Conservation (phyloP, 805 yeast species). For the Metschnikowia lochheadii region DNA sequence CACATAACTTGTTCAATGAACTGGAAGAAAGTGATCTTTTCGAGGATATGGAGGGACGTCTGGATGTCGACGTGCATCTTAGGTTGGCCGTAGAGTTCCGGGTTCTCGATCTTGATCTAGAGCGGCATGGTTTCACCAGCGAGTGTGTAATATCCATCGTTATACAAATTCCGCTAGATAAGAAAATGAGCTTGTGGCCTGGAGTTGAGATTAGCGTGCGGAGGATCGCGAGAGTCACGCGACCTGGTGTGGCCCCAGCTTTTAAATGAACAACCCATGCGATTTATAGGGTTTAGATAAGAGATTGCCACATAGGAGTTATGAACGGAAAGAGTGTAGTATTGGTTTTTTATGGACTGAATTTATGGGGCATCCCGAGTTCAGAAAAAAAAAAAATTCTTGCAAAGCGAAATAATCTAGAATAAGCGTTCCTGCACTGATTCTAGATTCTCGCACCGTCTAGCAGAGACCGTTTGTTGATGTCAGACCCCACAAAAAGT, state of each 20-base stretch:
- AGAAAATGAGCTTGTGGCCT: not conserved
- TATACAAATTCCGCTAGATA: not conserved
- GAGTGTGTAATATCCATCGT: conserved; percentile 17
- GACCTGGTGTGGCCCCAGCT: not conserved
- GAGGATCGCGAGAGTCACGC: conserved; percentile 4
- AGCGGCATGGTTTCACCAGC: conserved; percentile 24
- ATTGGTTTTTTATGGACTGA: not conserved
- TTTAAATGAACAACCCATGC: not conserved
- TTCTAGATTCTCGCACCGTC: not conserved
- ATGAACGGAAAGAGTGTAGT: not conserved
- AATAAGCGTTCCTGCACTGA: not conserved
- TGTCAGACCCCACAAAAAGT: not conserved
- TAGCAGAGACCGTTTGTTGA: not conserved
- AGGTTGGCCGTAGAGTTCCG: conserved; percentile 33
- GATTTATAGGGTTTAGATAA: not conserved
- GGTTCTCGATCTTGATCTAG: conserved; percentile 36
- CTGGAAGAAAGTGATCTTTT: conserved; percentile 35
- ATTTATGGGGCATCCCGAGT: not conserved
- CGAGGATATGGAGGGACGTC: conserved; percentile 29
- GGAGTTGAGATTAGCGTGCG: not conserved
- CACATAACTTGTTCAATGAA: conserved; percentile 25
- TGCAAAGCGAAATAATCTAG: not conserved
- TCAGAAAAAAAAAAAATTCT: not conserved
- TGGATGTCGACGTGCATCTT: conserved; percentile 31
- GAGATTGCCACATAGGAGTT: no score